Base-by-base conservation (phyloP, 371 early-diverging fungal species). In the Mortierella sp. region DNA sequence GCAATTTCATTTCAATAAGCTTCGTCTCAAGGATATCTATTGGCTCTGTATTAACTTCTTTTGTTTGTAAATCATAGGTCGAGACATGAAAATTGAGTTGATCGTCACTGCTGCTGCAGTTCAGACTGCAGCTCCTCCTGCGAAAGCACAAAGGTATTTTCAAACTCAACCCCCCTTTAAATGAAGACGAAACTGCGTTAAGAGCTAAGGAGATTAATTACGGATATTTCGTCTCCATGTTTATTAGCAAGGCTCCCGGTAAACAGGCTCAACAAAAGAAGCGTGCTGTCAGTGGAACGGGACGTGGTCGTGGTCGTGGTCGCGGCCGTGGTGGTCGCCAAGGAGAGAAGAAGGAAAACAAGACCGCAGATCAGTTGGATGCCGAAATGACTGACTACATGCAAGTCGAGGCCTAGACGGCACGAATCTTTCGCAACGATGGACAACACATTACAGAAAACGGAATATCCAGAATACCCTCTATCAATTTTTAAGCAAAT, bases 331-430 rank as follows among this genome's bases (percentile, higher is more conserved):
- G 84, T 28, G 71, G 83, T 62, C 81, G 78, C 48, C 38, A 70
- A 48, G 69, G 84, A 43, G 74, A 83, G 58, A 76, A 85, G 66
- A 81, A 77, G 70, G 73, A 68, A 72, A 43, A 66, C 86, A 86
- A 85, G 76, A 87, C 92, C 43, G 84, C 86, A 58, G 92, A 90
- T 28, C 86, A 91, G 60, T 84, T 94, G 45, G 94, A 93, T 69
- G 93, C 92, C 8, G 94, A 94, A 63, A 90, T 94, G 86, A 91
- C 89, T 76, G 84, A 85, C 57, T 94, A 93, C 85, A 92, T 93
- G 90, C 78, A 84, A 75, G 86, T 85, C 38, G 88, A 83, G 63
- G 85, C 82, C 15, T 81, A 76, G 59, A 63, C 1, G 21, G 15
- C 28, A 15, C 22, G 55, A 43, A 10, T 43, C 43, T 9, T 43